These are phyloP conservation scores for Tetracladium marchalianum DNA, from an alignment of 495 filamentous ascomycete genomes.

Conservation along the genomic window DNA sequence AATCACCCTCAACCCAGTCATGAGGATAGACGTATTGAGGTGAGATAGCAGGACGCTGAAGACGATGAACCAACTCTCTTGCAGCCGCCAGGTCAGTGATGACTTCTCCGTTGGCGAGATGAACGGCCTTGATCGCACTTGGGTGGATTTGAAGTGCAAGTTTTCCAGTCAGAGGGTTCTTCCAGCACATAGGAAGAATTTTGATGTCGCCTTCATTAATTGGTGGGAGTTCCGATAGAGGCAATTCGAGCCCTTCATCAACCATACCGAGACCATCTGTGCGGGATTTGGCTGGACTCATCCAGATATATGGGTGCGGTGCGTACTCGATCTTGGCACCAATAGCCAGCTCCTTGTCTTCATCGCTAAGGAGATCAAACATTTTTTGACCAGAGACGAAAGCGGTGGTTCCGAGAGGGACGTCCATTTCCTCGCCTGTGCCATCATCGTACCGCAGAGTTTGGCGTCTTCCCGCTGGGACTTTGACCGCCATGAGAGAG, in stretches of 20 bases:
- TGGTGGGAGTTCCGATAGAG: constrained; percentile 44
- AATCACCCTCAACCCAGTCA: constrained; percentile 65
- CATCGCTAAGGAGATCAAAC: constrained; percentile 49
- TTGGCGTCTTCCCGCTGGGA: constrained; percentile 54
- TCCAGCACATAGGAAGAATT: constrained; percentile 61
- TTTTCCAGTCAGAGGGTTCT: constrained; percentile 56
- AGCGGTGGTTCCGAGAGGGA: constrained; percentile 66
- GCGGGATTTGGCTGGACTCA: constrained; percentile 51
- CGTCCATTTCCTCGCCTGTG: constrained; percentile 52
- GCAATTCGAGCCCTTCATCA: constrained; percentile 49
- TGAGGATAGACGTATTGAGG: constrained; percentile 59
- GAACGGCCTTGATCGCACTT: constrained; percentile 53
- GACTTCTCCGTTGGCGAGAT: constrained; percentile 49
- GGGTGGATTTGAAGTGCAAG: constrained; percentile 65
- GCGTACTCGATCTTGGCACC: constrained; percentile 61
- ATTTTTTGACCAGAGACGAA: constrained; percentile 59
- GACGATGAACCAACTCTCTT: constrained; percentile 52
- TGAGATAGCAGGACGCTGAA: constrained; percentile 63
- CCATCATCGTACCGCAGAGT: constrained; percentile 63
- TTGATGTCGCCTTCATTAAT: constrained; percentile 57
- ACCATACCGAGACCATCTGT: constrained; percentile 57
- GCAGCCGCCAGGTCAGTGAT: constrained; percentile 55
- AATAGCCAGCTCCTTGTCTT: constrained; percentile 55
- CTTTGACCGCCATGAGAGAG: constrained; percentile 54
- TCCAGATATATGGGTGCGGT: constrained; percentile 71